These are phyloP conservation scores for Xylariaceae sp. DNA, from an alignment of 2,329 filamentous ascomycete genomes.

Conservation along the genomic window DNA sequence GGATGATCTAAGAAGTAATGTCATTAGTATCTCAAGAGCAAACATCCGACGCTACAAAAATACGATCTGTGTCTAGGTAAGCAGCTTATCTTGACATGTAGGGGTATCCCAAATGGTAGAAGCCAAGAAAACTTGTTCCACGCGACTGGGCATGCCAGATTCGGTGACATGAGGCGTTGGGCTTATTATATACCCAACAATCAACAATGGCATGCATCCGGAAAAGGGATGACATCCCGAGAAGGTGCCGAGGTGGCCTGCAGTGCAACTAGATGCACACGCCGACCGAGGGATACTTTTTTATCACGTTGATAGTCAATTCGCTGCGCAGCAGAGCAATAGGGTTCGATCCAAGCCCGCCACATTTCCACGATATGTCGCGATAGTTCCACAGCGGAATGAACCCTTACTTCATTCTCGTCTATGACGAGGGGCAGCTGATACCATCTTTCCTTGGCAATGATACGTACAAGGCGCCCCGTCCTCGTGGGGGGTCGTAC, in stretches of 20 bases:
- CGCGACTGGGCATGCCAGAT: neutral
- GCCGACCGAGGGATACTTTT: no score
- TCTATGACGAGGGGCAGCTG: neutral
- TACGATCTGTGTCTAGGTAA: neutral
- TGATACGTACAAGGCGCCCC: neutral
- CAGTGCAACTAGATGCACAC: neutral
- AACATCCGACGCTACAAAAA: no score
- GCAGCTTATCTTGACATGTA: neutral
- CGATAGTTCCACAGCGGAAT: neutral
- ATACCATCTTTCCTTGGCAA: neutral
- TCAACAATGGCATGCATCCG: neutral
- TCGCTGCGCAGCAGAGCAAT: neutral
- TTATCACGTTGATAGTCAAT: neutral
- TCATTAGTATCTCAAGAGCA: no score
- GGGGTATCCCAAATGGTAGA: no score
- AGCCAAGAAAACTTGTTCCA: conserved; percentile 7
- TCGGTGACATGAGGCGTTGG: neutral
- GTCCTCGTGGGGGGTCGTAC: neutral
- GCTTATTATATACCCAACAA: neutral
- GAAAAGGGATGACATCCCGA: neutral
- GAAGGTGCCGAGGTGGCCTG: neutral
- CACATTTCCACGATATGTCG: neutral
- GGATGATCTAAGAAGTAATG: no score
- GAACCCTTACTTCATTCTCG: neutral
- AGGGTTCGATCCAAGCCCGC: neutral